These are phyloP conservation scores for Rasamsonia emersonii DNA, from an alignment of 2,329 filamentous ascomycete genomes.

Conservation along the genomic window DNA sequence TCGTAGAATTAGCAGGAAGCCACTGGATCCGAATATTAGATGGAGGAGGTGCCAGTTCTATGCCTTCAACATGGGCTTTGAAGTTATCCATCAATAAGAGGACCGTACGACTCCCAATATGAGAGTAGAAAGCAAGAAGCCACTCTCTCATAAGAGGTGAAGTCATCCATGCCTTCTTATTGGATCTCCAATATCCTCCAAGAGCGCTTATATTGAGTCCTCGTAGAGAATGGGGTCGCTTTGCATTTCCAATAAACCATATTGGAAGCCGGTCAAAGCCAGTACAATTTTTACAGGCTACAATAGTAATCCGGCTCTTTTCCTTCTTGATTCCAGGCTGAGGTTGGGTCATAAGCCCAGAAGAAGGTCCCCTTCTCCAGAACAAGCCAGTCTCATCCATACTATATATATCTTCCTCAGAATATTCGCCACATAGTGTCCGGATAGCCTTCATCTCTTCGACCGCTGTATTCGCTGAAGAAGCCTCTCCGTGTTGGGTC, in stretches of 20 bases:
- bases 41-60: slow-evolving; percentile 5
- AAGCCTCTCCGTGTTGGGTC: slow-evolving; percentile 7
- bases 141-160: slow-evolving; percentile 13
- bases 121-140: slow-evolving; percentile 3
- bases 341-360: slow-evolving; percentile 3
- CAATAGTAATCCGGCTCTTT: slow-evolving; percentile 11
- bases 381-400: too few relatives aligned
- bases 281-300: slow-evolving; percentile 13
- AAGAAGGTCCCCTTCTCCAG: slow-evolving; percentile 10
- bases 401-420: slow-evolving; percentile 10
- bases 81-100: slow-evolving; percentile 10
- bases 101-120: slow-evolving; percentile 6
- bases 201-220: slow-evolving; percentile 12
- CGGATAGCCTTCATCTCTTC: not conserved
- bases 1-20: slow-evolving; percentile 5
- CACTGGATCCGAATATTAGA: slow-evolving; percentile 7
- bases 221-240: slow-evolving; percentile 12
- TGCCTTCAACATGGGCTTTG: slow-evolving; percentile 6
- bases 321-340: slow-evolving; percentile 6
- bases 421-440: too few relatives aligned
- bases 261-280: slow-evolving; percentile 16
- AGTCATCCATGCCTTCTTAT: slow-evolving; percentile 14
- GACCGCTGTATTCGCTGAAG: too few relatives aligned
- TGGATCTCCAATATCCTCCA: too few relatives aligned
- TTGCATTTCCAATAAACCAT: slow-evolving; percentile 13